Evolutionary conservation across 2,329 filamentous ascomycete genomes (phyloP), one percentile per base, ranked within the genome.

Genomic region (Colletotrichum kahawae): DNA sequence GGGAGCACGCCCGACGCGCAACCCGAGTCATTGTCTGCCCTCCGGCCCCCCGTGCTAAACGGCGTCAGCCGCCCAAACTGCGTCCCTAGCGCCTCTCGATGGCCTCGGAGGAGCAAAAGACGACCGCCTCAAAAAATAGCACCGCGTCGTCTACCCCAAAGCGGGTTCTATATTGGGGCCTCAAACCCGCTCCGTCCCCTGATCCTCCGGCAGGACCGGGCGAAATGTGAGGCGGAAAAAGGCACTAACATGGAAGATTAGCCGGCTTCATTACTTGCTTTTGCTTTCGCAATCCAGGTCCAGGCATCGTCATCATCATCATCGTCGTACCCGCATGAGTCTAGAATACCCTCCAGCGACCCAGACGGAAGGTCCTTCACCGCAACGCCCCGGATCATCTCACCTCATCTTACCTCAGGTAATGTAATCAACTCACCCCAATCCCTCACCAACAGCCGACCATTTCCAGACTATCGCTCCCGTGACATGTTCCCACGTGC

Each of bases 401-500:
- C 56, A 69, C 56, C 67, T 69, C 67, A 51, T 62, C 67, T 62
- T 56, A 69, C 56, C 67, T 51, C 36, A 65, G 36, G 43, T 21
- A 51, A 51, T 51, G 43, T 51, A 51, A 60, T 31, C 27, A 57
- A 48, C 8, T 27, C 34, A 12, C 24, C 51, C 9, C 21, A 31
- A 31, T 56, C 31, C 29, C 9, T 60, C 66, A 68, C 66, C 66
- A 54, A 68, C 48, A 54, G 7, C 34, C 34, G 14, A 14, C 14
- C 10, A 7, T 14, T 9, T 18, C 38, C 62, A 54, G 27, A 27
- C 54, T 38, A 48, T n/a, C n/a, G 29, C 8, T 48, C 43, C 48
- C 66, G 66, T 73, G 66, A 73, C 67, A 63, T 29, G 27, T 27
- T 34, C 57, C 68, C 72, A 75, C 69, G 72, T 72, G 72, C 63